Evolutionary conservation across 139 green algal species (phyloP).

Genomic region (Gonium pectorale): DNA sequence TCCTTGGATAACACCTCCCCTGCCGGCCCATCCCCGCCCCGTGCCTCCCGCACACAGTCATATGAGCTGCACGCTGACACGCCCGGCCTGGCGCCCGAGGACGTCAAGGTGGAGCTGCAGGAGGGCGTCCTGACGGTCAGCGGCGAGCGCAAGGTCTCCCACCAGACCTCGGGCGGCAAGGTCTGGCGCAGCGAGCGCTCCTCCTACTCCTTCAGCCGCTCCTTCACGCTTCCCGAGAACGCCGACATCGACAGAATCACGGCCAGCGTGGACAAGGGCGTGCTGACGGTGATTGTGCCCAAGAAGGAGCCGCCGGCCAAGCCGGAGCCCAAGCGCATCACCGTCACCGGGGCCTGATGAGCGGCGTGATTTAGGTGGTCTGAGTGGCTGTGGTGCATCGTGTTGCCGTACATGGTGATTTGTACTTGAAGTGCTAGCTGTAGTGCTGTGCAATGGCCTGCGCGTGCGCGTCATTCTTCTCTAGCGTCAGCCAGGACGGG

Average conservation of each 20-base stretch:
- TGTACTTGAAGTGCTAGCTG: background rate
- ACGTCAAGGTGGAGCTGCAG: conserved; percentile 33
- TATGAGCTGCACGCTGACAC: conserved; percentile 35
- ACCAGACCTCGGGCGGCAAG: conserved; percentile 32
- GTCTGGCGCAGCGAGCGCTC: conserved; percentile 53
- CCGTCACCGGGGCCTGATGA: conserved; percentile 7
- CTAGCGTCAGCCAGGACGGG: too few relatives aligned
- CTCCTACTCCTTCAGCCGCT: conserved; percentile 43
- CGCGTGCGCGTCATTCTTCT: too few relatives aligned
- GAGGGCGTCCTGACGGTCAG: conserved; percentile 6
- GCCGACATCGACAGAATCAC: conserved; percentile 43
- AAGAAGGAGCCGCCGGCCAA: conserved; percentile 45
- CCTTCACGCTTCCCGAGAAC: conserved; percentile 60
- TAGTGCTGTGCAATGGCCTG: too few relatives aligned
- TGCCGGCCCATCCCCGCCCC: too few relatives aligned
- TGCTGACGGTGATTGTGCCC: conserved; percentile 54
- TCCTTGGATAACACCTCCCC: too few relatives aligned
- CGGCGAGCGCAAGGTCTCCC: conserved; percentile 38
- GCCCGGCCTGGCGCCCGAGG: conserved; percentile 25
- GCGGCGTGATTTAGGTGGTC: background rate
- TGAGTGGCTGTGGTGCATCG: background rate
- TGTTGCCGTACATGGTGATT: background rate
- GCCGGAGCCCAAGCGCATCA: conserved; percentile 57
- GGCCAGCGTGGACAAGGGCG: conserved; percentile 53
- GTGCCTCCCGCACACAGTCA: too few relatives aligned